phyloP scores from a whole-genome alignment of 768 basidiomycete species.

The Suillus tomentosus region DNA sequence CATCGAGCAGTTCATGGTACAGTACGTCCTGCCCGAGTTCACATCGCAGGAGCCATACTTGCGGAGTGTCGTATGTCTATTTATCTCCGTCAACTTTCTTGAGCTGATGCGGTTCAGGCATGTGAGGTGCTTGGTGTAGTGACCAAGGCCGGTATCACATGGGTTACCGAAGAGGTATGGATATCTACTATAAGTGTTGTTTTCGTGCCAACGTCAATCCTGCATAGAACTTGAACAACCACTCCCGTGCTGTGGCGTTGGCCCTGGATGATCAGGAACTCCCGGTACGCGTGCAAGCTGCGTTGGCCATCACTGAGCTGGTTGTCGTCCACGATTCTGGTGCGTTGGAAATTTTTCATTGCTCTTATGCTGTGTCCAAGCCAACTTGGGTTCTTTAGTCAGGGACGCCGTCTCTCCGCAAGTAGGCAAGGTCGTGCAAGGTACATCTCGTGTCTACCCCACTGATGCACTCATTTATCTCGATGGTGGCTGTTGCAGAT shows the following conservation, averaged over 20 bases:
- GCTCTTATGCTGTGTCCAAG: neutral
- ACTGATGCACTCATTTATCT: neutral
- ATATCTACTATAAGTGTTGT: neutral
- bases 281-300: conserved; percentile 84
- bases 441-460: conserved; percentile 36
- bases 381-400: conserved; percentile 43
- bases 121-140: conserved; percentile 80
- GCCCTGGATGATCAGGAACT: conserved; percentile 77
- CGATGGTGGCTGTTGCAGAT: neutral
- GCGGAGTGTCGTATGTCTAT: conserved; percentile 66
- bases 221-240: conserved; percentile 56
- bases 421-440: conserved; percentile 63
- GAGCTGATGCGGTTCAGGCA: conserved; percentile 48
- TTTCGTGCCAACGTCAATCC: neutral
- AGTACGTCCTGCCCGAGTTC: conserved; percentile 77
- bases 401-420: conserved; percentile 44
- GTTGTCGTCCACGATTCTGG: conserved; percentile 64
- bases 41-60: conserved; percentile 67
- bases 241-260: conserved; percentile 66
- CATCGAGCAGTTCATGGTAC: conserved; percentile 77
- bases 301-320: conserved; percentile 78
- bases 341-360: no score
- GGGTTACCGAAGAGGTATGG: conserved; percentile 61
- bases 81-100: neutral
- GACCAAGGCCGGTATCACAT: conserved; percentile 67